Percentiles rank a stretch among this genome's conserved stretches.
Evolutionary conservation across 192 early-diverging fungal genomes (phyloP).

Genomic region (Coemansia sp.): DNA sequence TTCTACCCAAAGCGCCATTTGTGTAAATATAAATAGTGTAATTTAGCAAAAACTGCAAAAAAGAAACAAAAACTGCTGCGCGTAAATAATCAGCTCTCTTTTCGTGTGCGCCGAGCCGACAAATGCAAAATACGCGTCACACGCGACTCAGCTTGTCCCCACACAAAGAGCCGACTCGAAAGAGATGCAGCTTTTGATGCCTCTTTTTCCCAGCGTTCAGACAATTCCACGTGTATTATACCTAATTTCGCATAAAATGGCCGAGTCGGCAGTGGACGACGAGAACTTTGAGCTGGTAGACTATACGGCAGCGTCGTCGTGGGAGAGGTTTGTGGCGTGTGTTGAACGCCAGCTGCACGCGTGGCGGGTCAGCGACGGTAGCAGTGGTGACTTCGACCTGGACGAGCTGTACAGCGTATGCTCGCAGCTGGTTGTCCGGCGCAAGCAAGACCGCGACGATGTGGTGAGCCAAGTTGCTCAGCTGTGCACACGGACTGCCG

Average conservation of each 20-base stretch:
- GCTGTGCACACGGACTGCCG: constrained; percentile 34
- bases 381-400: constrained; percentile 53
- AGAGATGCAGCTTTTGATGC: background rate
- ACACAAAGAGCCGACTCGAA: background rate
- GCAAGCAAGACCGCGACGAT: constrained; percentile 25
- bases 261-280: constrained; percentile 49
- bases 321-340: constrained; percentile 63
- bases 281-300: constrained; percentile 75
- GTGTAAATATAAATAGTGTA: background rate
- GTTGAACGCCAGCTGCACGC: constrained; percentile 60
- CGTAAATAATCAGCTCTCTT: background rate
- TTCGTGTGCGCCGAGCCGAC: background rate
- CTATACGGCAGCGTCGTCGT: constrained; percentile 70
- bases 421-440: constrained; percentile 22
- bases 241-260: constrained; percentile 15
- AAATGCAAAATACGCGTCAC: background rate
- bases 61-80: background rate
- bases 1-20: constrained; percentile 86
- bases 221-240: background rate
- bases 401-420: constrained; percentile 31
- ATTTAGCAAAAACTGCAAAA: background rate
- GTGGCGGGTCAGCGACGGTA: constrained; percentile 62
- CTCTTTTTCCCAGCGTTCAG: background rate
- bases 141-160: background rate
- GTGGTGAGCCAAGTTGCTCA: constrained; percentile 30